These are phyloP conservation scores for Fomitopsis palustris DNA, from an alignment of 1,284 basidiomycete species.

Conservation along the genomic window DNA sequence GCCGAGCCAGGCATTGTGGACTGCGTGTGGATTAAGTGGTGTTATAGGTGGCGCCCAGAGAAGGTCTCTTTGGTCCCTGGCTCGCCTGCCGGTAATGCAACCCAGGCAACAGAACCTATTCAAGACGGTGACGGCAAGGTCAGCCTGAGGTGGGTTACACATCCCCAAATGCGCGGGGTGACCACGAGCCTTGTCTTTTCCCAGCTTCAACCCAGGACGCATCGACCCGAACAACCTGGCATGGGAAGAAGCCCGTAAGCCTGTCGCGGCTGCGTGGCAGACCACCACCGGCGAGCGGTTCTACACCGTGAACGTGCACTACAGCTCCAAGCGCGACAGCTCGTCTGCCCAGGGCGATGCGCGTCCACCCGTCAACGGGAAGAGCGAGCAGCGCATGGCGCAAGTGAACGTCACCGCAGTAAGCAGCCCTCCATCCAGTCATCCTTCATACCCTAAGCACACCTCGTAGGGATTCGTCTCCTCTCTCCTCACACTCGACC, in stretches of 20 bases:
- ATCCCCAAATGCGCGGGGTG: background rate
- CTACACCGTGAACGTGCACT: constrained; percentile 61
- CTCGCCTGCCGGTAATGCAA: constrained; percentile 21
- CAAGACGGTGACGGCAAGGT: constrained; percentile 17
- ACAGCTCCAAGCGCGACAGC: constrained; percentile 57
- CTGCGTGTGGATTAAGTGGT: background rate
- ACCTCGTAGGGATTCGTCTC: constrained; percentile 44
- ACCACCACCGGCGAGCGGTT: constrained; percentile 43
- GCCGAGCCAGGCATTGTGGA: background rate
- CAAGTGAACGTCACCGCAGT: constrained; percentile 52
- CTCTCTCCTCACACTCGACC: constrained; percentile 40
- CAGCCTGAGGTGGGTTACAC: constrained; percentile 12
- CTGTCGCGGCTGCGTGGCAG: constrained; percentile 56
- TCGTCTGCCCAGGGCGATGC: constrained; percentile 53
- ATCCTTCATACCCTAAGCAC: background rate
- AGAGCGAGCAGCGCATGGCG: constrained; percentile 42
- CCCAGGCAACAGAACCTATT: constrained; percentile 15
- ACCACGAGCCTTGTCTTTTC: background rate
- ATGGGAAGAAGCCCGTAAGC: constrained; percentile 61
- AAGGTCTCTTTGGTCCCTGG: constrained; percentile 25
- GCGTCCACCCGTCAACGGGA: constrained; percentile 56
- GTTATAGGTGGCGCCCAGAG: constrained; percentile 24
- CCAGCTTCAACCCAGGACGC: constrained; percentile 59
- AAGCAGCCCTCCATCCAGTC: constrained; percentile 16
- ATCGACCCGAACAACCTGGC: constrained; percentile 54